A percentile compares a stretch with the other conserved stretches of the same genome.
Evolutionary conservation across 345 rosid species (phyloP).

Genomic region (Microcos paniculata): DNA sequence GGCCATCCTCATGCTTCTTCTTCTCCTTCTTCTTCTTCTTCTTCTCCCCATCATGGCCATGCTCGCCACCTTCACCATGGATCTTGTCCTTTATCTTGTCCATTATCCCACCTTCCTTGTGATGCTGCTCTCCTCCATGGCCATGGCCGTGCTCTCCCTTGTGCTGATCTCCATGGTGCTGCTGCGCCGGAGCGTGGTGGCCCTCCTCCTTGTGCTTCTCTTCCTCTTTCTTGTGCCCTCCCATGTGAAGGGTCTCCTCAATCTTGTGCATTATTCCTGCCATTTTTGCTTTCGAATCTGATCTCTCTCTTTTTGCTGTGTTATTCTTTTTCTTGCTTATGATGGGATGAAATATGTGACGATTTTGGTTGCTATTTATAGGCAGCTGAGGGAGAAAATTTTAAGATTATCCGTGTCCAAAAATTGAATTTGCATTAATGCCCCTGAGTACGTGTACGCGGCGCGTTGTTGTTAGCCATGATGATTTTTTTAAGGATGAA

Average conservation of each 20-base stretch:
- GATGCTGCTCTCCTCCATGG: neutral
- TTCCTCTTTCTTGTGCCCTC: constrained; percentile 44
- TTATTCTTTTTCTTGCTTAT: no score
- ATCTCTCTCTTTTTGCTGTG: neutral
- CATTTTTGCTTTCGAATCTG: constrained; percentile 24
- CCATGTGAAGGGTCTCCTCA: constrained; percentile 50
- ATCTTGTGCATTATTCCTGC: constrained; percentile 54
- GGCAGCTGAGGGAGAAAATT: neutral
- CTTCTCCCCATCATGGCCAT: neutral
- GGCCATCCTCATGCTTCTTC: constrained; percentile 31
- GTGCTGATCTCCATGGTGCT: neutral
- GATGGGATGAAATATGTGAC: neutral
- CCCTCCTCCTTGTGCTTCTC: constrained; percentile 26
- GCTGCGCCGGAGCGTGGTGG: neutral
- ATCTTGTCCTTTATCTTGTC: constrained; percentile 50
- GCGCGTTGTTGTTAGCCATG: neutral
- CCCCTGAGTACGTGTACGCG: neutral
- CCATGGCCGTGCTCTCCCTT: neutral
- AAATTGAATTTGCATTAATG: neutral
- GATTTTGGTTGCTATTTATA: neutral
- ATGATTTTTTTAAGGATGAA: no score
- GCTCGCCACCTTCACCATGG: constrained; percentile 32
- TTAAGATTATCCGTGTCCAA: neutral
- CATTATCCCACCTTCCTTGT: constrained; percentile 37
- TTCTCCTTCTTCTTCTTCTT: constrained; percentile 26